These are phyloP conservation scores for Oryza australiensis DNA, from an alignment of 176 grass and related monocot genomes.

Conservation along the genomic window DNA sequence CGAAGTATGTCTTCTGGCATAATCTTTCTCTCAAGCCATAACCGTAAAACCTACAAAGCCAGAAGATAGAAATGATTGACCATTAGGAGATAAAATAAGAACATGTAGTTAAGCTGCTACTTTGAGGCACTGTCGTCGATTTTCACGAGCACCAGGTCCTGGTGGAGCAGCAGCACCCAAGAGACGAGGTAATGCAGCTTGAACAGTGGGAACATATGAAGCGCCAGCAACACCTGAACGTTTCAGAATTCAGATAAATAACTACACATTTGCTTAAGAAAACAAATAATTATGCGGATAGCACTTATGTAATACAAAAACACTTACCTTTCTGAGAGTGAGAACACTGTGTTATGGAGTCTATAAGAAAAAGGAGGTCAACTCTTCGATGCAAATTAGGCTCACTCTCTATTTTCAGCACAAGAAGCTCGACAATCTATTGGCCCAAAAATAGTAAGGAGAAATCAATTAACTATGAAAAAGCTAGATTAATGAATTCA, in stretches of 20 bases:
- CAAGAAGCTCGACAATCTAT: constrained; percentile 93
- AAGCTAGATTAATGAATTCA: not conserved
- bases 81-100: constrained; percentile 24
- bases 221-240: constrained; percentile 69
- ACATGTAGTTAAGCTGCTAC: constrained; percentile 40
- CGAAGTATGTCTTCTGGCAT: constrained; percentile 77
- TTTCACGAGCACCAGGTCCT: constrained; percentile 86
- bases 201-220: constrained; percentile 78
- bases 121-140: constrained; percentile 93
- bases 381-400: constrained; percentile 85
- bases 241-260: constrained; percentile 41
- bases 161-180: constrained; percentile 87
- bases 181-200: constrained; percentile 83
- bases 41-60: constrained; percentile 76
- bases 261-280: constrained; percentile 32
- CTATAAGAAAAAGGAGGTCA: constrained; percentile 93
- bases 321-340: constrained; percentile 84
- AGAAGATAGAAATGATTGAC: constrained; percentile 4
- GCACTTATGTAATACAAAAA: constrained; percentile 24
- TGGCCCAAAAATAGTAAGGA: constrained; percentile 31
- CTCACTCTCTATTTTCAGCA: constrained; percentile 81
- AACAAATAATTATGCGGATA: constrained; percentile 34
- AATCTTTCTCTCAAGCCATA: constrained; percentile 99
- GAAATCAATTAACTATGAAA: constrained; percentile 23
- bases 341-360: constrained; percentile 94